phyloP scores from a whole-genome alignment of 2,329 filamentous ascomycete genomes.

The Epichloe festucae region DNA sequence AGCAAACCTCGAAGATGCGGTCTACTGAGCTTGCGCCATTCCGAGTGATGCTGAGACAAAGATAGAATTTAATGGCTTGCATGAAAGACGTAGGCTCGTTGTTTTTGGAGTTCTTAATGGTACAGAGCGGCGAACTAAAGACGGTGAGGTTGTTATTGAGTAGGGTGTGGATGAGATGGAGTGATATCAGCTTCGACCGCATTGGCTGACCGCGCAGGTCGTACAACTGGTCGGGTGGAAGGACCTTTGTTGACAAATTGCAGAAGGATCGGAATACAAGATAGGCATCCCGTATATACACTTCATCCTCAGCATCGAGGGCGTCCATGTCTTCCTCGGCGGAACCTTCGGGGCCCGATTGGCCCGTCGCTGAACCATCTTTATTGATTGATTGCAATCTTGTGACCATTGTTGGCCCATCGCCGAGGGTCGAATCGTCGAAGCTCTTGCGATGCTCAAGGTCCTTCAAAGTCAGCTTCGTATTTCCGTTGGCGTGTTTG shows the following conservation, averaged over 20 bases:
- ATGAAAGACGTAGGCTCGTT: conserved; percentile 83
- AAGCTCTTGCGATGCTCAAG: conserved; percentile 57
- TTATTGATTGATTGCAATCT: conserved; percentile 38
- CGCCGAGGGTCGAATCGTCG: conserved; percentile 52
- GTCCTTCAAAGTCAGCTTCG: conserved; percentile 53
- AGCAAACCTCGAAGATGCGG: conserved; percentile 86
- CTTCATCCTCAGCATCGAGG: conserved; percentile 70
- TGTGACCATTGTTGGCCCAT: conserved; percentile 55
- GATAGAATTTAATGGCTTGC: conserved; percentile 91
- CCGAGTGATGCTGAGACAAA: conserved; percentile 85
- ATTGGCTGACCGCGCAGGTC: conserved; percentile 91
- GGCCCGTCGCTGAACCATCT: conserved; percentile 30
- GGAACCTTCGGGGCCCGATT: conserved; percentile 40
- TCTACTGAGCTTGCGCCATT: conserved; percentile 92
- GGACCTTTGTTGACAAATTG: conserved; percentile 85
- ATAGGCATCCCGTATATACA: conserved; percentile 94
- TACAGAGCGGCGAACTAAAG: conserved; percentile 83
- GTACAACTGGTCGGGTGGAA: conserved; percentile 81
- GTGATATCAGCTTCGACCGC: conserved; percentile 89
- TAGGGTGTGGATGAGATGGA: conserved; percentile 90
- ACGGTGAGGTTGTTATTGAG: conserved; percentile 87
- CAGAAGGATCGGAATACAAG: conserved; percentile 96
- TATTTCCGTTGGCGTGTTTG: conserved; percentile 23
- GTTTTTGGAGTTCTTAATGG: conserved; percentile 80
- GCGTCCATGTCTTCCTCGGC: conserved; percentile 44